Conservation (phyloP, 768 basidiomycete genomes). For the Auriscalpium orientale region DNA sequence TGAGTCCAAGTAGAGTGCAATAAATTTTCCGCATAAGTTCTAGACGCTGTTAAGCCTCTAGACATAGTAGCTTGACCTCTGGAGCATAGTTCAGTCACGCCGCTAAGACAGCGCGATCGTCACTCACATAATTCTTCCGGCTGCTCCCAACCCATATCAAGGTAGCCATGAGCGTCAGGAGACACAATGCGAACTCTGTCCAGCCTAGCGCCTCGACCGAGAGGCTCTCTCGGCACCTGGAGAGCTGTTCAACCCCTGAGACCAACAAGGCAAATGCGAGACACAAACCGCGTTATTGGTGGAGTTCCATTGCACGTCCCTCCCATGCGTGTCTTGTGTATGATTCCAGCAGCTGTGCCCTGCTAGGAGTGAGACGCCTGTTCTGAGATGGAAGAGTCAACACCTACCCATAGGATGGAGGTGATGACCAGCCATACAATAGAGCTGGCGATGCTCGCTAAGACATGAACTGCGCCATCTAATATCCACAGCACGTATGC, state of each 20-base stretch:
- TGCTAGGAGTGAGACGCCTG: conserved; percentile 21
- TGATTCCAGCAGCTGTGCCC: conserved; percentile 62
- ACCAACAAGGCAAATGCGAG: conserved; percentile 3
- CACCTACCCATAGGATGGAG: conserved; percentile 56
- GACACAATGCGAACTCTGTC: conserved; percentile 62
- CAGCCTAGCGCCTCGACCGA: conserved; percentile 72
- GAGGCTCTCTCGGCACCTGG: conserved; percentile 61
- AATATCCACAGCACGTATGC: conserved; percentile 69
- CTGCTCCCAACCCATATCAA: conserved; percentile 38
- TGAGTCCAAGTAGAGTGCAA: too few species aligned
- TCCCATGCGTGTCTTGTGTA: conserved; percentile 52
- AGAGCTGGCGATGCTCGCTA: conserved; percentile 75
- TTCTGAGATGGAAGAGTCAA: not conserved
- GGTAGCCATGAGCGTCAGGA: conserved; percentile 47
- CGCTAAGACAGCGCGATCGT: not conserved
- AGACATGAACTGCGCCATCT: conserved; percentile 54
- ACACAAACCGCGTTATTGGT: conserved; percentile 42
- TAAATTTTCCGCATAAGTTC: too few species aligned
- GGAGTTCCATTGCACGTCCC: conserved; percentile 43
- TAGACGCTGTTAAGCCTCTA: not conserved
- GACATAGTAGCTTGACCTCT: conserved; percentile 1
- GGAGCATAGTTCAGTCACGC: not conserved
- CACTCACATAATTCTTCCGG: conserved; percentile 4
- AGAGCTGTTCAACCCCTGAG: not conserved
- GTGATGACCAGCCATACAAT: conserved; percentile 66